These are phyloP conservation scores for Colletotrichum acutatum DNA, from an alignment of 2,329 filamentous ascomycete genomes.

Conservation along the genomic window DNA sequence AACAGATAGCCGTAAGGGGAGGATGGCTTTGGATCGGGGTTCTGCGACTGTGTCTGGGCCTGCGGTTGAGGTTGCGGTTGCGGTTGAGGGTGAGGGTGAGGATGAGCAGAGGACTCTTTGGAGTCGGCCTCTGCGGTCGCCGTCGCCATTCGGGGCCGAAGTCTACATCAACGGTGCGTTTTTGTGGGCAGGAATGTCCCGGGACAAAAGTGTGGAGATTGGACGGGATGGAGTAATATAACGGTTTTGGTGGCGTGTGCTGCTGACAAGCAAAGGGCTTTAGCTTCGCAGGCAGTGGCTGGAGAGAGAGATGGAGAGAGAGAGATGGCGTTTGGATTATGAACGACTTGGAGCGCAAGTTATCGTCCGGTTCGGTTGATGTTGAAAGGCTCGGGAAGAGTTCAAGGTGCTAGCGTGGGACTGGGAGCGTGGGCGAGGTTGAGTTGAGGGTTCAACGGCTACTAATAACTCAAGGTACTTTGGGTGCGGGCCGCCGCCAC, in stretches of 20 bases:
- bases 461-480: constrained; percentile 20
- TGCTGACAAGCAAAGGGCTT: constrained; percentile 6
- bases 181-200: constrained; percentile 27
- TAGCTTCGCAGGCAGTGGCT: neutral
- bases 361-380: neutral
- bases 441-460: constrained; percentile 21
- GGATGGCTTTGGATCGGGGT: constrained; percentile 7
- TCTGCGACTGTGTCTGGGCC: neutral
- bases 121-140: constrained; percentile 36
- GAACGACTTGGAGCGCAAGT: neutral
- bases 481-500: constrained; percentile 11
- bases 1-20: constrained; percentile 73
- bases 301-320: neutral
- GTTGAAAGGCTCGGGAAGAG: neutral
- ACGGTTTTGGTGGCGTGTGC: constrained; percentile 19
- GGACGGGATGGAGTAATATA: constrained; percentile 17
- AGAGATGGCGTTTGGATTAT: neutral
- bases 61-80: constrained; percentile 4
- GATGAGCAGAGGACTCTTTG: constrained; percentile 33
- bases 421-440: neutral
- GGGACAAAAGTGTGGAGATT: constrained; percentile 21
- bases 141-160: constrained; percentile 35
- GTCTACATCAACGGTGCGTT: constrained; percentile 28
- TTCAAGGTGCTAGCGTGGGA: constrained; percentile 4
- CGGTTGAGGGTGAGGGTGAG: constrained; percentile 5